Evolutionary conservation across 2,329 filamentous ascomycete genomes (phyloP).

Genomic region (Geosmithia putterillii): DNA sequence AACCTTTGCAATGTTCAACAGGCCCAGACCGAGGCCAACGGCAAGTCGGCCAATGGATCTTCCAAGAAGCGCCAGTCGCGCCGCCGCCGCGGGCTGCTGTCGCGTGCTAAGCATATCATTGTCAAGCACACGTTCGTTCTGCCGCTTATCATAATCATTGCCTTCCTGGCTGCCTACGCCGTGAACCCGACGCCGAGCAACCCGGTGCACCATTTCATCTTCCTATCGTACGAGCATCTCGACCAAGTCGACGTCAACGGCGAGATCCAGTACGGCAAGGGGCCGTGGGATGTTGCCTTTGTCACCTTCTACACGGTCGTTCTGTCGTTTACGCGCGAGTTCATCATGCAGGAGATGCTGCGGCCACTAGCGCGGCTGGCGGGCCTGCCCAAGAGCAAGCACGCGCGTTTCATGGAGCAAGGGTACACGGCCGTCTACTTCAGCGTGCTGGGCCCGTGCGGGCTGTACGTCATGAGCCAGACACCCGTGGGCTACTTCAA

Average conservation of each 20-base stretch:
- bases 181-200: constrained; percentile 69
- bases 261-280: constrained; percentile 71
- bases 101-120: constrained; percentile 38
- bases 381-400: constrained; percentile 67
- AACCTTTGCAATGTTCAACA: neutral
- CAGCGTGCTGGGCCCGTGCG: constrained; percentile 65
- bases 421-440: constrained; percentile 92
- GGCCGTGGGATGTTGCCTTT: constrained; percentile 74
- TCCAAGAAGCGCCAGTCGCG: constrained; percentile 33
- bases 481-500: constrained; percentile 97
- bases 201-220: constrained; percentile 69
- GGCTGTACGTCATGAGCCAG: constrained; percentile 79
- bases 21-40: neutral
- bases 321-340: constrained; percentile 86
- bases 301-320: constrained; percentile 83
- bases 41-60: constrained; percentile 1
- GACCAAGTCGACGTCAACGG: constrained; percentile 19
- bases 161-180: constrained; percentile 57
- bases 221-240: constrained; percentile 75
- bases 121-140: constrained; percentile 49
- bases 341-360: constrained; percentile 85
- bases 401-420: constrained; percentile 91
- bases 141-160: constrained; percentile 54
- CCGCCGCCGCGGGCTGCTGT: constrained; percentile 36
- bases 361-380: constrained; percentile 59